phyloP scores from a whole-genome alignment of 1,284 basidiomycete species.

The Sporisorium scitamineum region DNA sequence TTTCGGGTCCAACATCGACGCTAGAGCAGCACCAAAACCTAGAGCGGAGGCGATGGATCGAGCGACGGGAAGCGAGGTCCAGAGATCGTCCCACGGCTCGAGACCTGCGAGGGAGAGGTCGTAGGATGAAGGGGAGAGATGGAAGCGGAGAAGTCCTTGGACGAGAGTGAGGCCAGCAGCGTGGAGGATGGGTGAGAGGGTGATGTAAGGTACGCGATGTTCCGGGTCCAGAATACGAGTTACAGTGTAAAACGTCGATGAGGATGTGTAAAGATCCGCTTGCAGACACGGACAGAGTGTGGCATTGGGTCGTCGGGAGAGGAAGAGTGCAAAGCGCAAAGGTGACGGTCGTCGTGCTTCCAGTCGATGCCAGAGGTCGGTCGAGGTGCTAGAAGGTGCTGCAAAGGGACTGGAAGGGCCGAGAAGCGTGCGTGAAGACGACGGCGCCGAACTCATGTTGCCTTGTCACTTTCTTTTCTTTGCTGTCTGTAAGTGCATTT shows the following conservation, averaged over 20 bases:
- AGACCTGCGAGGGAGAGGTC: conserved; percentile 34
- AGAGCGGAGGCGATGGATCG: conserved; percentile 14
- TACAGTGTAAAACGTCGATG: conserved; percentile 5
- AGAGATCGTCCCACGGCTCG: conserved; percentile 50
- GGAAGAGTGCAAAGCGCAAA: conserved; percentile 27
- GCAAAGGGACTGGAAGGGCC: conserved; percentile 8
- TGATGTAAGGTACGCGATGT: conserved; percentile 37
- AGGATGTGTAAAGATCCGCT: conserved; percentile 3
- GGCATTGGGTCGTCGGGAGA: conserved; percentile 30
- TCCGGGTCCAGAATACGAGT: conserved; percentile 50
- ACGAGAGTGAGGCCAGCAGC: conserved; percentile 21
- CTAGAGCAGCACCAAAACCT: neutral
- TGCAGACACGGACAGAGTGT: conserved; percentile 37
- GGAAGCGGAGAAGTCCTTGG: conserved; percentile 34
- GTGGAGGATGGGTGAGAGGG: conserved; percentile 30
- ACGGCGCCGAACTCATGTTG: neutral
- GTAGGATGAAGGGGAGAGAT: conserved; percentile 7
- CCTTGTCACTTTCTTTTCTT: neutral
- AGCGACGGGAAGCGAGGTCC: conserved; percentile 33
- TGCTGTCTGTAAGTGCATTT: neutral
- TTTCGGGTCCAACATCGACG: conserved; percentile 18
- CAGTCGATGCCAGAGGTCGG: conserved; percentile 23
- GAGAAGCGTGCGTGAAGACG: neutral
- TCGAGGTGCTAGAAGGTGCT: neutral
- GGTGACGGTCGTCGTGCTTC: conserved; percentile 18